These are phyloP conservation scores for Backusella luteola DNA, from an alignment of 192 early-diverging fungal genomes.

Conservation along the genomic window DNA sequence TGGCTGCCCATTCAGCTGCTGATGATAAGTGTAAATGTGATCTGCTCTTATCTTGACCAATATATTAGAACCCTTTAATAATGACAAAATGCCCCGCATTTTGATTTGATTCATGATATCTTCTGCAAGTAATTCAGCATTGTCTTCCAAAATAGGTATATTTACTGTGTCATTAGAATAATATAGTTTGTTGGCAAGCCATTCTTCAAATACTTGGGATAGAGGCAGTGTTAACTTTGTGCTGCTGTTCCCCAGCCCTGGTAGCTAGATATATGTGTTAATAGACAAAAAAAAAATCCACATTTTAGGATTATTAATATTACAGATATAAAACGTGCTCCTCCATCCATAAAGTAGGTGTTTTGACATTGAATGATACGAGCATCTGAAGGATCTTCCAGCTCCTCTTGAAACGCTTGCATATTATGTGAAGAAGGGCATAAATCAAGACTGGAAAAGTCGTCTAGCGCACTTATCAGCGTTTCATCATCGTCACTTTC, in stretches of 20 bases:
- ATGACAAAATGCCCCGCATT: neutral
- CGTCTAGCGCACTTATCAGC: neutral
- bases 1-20: slow-evolving; percentile 27
- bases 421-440: neutral
- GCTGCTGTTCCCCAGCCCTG: slow-evolving; percentile 30
- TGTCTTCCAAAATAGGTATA: slow-evolving; percentile 42
- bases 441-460: neutral
- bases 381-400: slow-evolving; percentile 19
- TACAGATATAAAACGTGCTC: slow-evolving; percentile 37
- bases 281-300: neutral
- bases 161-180: slow-evolving; percentile 12
- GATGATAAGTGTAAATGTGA: slow-evolving; percentile 36
- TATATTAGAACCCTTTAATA: slow-evolving; percentile 26
- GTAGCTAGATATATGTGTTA: slow-evolving; percentile 14
- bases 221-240: slow-evolving; percentile 31
- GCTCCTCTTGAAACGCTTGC: slow-evolving; percentile 9
- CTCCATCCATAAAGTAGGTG: slow-evolving; percentile 41
- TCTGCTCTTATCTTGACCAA: slow-evolving; percentile 37
- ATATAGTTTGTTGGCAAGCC: slow-evolving; percentile 37
- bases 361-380: slow-evolving; percentile 30
- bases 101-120: slow-evolving; percentile 37
- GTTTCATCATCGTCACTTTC: slow-evolving; percentile 15
- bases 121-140: slow-evolving; percentile 31
- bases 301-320: neutral
- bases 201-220: slow-evolving; percentile 38